These are phyloP conservation scores for Penicillium malachiteum DNA, from an alignment of 495 filamentous ascomycete genomes.

Conservation along the genomic window DNA sequence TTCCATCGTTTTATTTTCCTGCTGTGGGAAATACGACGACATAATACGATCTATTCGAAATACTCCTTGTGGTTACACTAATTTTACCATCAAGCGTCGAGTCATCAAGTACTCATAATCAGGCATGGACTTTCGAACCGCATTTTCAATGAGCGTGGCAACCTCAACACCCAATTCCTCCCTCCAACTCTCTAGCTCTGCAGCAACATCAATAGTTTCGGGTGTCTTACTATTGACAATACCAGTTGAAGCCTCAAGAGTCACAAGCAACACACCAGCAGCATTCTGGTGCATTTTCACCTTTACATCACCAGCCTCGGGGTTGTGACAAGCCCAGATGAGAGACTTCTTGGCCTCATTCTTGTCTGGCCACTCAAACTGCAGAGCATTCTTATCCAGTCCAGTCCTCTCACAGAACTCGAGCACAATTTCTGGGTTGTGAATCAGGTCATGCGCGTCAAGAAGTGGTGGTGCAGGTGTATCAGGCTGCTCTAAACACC, in stretches of 20 bases:
- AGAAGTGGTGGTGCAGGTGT: constrained; percentile 33
- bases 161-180: constrained; percentile 14
- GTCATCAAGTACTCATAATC: constrained; percentile 49
- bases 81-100: background rate
- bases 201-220: constrained; percentile 31
- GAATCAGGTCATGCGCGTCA: constrained; percentile 47
- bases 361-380: constrained; percentile 38
- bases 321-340: background rate
- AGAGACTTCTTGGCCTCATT: constrained; percentile 1
- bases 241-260: constrained; percentile 33
- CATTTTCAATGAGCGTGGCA: constrained; percentile 28
- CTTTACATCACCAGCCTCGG: background rate
- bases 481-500: constrained; percentile 22
- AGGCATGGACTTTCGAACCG: constrained; percentile 38
- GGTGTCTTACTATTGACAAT: constrained; percentile 38
- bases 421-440: constrained; percentile 27
- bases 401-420: constrained; percentile 33
- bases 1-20: too few relatives aligned
- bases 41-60: too few relatives aligned
- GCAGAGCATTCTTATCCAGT: constrained; percentile 30
- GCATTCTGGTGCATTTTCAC: background rate
- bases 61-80: too few relatives aligned
- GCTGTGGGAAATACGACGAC: too few relatives aligned
- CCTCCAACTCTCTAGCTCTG: constrained; percentile 28
- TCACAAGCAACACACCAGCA: constrained; percentile 28